Base-by-base conservation (phyloP, 192 early-diverging fungal genomes). In the Pecoramyces ruminantium region DNA sequence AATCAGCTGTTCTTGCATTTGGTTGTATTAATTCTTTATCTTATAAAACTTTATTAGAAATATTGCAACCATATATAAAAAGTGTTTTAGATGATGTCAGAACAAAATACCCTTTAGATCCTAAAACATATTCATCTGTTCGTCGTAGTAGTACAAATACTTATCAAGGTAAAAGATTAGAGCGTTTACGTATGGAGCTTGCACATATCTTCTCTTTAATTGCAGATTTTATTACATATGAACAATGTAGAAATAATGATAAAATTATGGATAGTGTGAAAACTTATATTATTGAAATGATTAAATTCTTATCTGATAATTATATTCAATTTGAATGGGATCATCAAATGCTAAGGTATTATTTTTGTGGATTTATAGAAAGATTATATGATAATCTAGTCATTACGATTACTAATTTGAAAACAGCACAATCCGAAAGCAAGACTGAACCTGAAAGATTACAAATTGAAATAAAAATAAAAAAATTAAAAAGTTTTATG, bases 331-430 rank as follows among this genome's bases (percentile, higher is more conserved):
- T 84, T 38, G 96, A 98, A 25, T 95, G 92, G 92, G 95, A 97
- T 77, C 94, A 94, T 85, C 94, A 95, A 77, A 88, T 92, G 78
- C 88, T 97, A 28, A 90, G 97, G 12, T 93, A 92, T 39, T 93
- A 98, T 84, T 94, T 96, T 82, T 97, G 96, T 83, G 92, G 90
- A 0, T 91, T 98, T 30, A 89, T 98, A 13, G 96, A 97, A 78
- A 88, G 91, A 13, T 86, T 97, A 8, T 97, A 95, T 84, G 91
- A 93, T 78, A 88, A 88, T 25, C 85, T 97, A 16, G 51, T 67
- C n/a, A 67, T n/a, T n/a, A 67, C 51, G 4, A 67, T 67, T 67
- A 67, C 51, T 11, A 67, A 67, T 67, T 67, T 67, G 8, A 67
- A 67, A n/a, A 25, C 51, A 21, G 51, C 51, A 0, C 51, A 67